A percentile compares a stretch with the other conserved stretches of the same genome.
Evolutionary conservation across 2,329 filamentous ascomycete genomes (phyloP).

Genomic region (Epichloe hybrida): DNA sequence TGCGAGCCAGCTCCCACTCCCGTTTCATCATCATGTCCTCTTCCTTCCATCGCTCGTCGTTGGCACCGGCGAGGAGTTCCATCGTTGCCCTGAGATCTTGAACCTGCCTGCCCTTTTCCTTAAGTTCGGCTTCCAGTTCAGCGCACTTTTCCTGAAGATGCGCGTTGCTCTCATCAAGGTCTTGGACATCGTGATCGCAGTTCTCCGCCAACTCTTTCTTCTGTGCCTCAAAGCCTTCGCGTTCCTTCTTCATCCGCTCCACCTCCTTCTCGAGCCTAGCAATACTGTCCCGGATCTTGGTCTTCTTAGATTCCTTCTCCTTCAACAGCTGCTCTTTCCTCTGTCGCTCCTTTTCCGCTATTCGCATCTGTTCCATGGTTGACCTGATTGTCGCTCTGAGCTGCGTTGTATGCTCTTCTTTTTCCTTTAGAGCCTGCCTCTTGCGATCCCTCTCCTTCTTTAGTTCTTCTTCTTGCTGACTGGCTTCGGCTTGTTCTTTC

Average conservation of each 20-base stretch:
- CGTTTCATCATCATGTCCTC: conserved; percentile 37
- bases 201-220: conserved; percentile 36
- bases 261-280: conserved; percentile 53
- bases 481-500: conserved; percentile 60
- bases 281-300: conserved; percentile 58
- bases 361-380: conserved; percentile 69
- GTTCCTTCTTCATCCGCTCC: conserved; percentile 43
- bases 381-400: conserved; percentile 68
- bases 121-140: conserved; percentile 58
- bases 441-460: conserved; percentile 69
- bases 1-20: conserved; percentile 41
- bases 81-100: conserved; percentile 61
- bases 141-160: conserved; percentile 51
- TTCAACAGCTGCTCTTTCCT: conserved; percentile 63
- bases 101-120: conserved; percentile 51
- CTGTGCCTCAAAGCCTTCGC: conserved; percentile 39
- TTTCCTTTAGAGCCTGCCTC: conserved; percentile 66
- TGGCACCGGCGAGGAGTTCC: conserved; percentile 48
- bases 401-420: conserved; percentile 79
- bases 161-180: conserved; percentile 40
- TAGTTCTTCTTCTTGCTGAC: conserved; percentile 51
- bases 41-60: conserved; percentile 43
- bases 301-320: conserved; percentile 54
- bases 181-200: conserved; percentile 36
- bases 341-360: conserved; percentile 62